Evolutionary conservation across 2,329 filamentous ascomycete species (phyloP), one percentile per base, ranked within the genome.

Genomic region (Pyrenochaeta sp.): DNA sequence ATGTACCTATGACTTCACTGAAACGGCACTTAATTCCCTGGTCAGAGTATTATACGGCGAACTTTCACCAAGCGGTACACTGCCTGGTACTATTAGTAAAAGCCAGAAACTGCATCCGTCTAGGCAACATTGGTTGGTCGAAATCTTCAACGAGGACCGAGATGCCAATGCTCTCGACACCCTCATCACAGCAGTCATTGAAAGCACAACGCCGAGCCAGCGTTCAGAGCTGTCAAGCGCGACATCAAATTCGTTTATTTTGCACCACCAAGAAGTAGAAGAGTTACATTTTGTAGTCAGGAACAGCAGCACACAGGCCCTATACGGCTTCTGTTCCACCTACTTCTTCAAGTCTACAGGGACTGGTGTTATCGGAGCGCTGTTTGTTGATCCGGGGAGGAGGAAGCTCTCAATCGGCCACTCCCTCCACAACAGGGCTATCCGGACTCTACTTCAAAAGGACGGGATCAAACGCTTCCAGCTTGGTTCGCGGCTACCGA

Each of bases 1-100:
- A 35, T 97, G 94, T 79, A 97, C 93, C 0, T 97, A 96, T 74
- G 93, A 97, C 77, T 97, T 97, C 68, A 97, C 94, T 0, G 94
- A 97, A 66, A 94, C 90, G 7, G 92, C 94, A 15, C 86, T 97
- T 78, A 88, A 90, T 56, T 91, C 92, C 1, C 79, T 97, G 4
- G 91, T 96, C 15, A 88, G 91, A 53, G 90, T 91, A 0, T 78
- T 97, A 0, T 94, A 94, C 64, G 93, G 93, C 9, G 91, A 96
- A 56, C 74, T 87, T 21, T 77, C 78, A 1, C 82, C 85, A 0
- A 80, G 79, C 6, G 86, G 85, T 12, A 77, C 79, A 7, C 69
- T 87, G 9, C 85, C 86, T 0, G 85, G 93, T 1, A 94, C 91
- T 0, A 84, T 97, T 60, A 87, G 90, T 51, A 94, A 94, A 75